phyloP scores from a whole-genome alignment of 1,284 basidiomycete species.

The Ustilago curta region DNA sequence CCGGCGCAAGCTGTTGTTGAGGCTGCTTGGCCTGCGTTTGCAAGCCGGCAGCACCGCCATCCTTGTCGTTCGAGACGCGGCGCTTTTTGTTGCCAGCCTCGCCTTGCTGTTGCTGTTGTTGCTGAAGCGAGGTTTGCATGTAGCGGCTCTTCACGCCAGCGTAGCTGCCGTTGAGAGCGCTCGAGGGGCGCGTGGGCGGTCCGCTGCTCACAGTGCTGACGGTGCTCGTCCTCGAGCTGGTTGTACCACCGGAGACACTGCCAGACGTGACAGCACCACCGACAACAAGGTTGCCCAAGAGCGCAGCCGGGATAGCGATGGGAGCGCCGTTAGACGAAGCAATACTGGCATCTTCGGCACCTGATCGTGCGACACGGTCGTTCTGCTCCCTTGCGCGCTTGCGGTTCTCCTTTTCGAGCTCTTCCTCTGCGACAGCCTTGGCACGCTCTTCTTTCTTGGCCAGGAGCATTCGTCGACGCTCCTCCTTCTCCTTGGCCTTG shows the following conservation, averaged over 20 bases:
- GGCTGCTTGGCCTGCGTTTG: conserved; percentile 17
- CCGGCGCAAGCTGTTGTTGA: conserved; percentile 11
- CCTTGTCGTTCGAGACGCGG: conserved; percentile 47
- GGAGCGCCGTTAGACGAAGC: conserved; percentile 33
- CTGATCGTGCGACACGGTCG: conserved; percentile 29
- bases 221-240: conserved; percentile 33
- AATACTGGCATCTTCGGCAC: conserved; percentile 33
- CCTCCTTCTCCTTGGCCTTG: conserved; percentile 51
- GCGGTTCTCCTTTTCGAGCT: conserved; percentile 43
- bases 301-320: conserved; percentile 40
- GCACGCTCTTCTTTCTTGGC: conserved; percentile 51
- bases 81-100: conserved; percentile 51
- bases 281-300: conserved; percentile 28
- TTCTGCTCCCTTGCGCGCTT: conserved; percentile 49
- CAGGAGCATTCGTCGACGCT: conserved; percentile 47
- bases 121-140: conserved; percentile 37
- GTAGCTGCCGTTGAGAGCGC: conserved; percentile 46
- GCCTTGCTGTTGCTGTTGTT: conserved; percentile 13
- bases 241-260: conserved; percentile 17
- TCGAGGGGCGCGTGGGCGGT: conserved; percentile 35
- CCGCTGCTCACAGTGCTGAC: conserved; percentile 46
- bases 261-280: conserved; percentile 26
- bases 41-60: conserved; percentile 15
- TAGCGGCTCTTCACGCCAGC: conserved; percentile 54
- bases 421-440: conserved; percentile 43